Base-by-base conservation (phyloP, 306 rosid genomes). In the Ammopiptanthus mongolicus region DNA sequence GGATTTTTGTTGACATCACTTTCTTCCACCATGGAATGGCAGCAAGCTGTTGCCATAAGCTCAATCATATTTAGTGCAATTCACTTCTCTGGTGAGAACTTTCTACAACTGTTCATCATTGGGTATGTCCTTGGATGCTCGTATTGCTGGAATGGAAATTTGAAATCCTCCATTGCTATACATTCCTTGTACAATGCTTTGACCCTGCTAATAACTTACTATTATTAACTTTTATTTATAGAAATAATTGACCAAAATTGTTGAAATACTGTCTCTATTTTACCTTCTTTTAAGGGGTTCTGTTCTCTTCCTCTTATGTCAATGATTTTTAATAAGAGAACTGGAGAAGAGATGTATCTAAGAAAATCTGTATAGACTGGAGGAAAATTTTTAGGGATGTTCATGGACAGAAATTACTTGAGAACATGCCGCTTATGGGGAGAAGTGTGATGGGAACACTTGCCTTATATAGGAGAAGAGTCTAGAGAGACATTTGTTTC, bases 141-240 rank as follows among this genome's bases (percentile, higher is more conserved):
- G 0, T 88, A 89, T 62, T 85, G 86, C 81, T 93, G 97, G 97
- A 86, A 89, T 46, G 92, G 89, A 47, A 87, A 88, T 77, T 86
- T 93, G 72, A 68, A 72, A 19, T 87, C 91, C 37, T 81, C 97
- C 31, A 60, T 91, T 66, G 68, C 78, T 75, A 83, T 89, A 57
- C 98, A 93, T 69, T 93, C 94, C 50, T 57, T 91, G 70, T 93
- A 93, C 86, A 93, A 91, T 75, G 90, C 91, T 48, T 41, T 93
- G 78, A 88, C 90, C 63, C 64, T 93, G 8, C 1, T 85, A 9
- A 55, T 84, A 64, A 77, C 93, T 47, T 86, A 73, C 34, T 72
- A 84, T 53, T 82, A 85, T 36, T 89, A 67, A 83, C 10, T 57
- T 25, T 14, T 21, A 42, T 76, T 63, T 12, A 12, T 5, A 9